Conservation (phyloP, 495 filamentous ascomycete genomes). For the Pyronema domesticum region DNA sequence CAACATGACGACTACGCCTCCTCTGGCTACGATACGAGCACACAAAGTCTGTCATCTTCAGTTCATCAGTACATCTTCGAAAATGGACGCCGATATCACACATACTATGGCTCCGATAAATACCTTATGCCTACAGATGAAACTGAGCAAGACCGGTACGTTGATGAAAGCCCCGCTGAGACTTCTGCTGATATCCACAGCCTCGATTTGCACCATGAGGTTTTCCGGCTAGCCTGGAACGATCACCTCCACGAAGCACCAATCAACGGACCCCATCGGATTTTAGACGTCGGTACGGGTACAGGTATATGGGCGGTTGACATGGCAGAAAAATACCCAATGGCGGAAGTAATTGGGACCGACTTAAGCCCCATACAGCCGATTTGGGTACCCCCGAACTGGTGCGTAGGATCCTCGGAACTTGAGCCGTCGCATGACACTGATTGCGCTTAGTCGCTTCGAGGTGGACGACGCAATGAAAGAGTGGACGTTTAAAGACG, state of each 20-base stretch:
- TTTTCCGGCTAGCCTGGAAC: conserved; percentile 13
- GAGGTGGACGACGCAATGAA: conserved; percentile 29
- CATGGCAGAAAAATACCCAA: background rate
- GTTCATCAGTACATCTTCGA: conserved; percentile 1
- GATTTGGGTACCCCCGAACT: background rate
- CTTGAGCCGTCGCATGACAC: background rate
- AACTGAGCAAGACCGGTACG: background rate
- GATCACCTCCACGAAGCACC: conserved; percentile 16
- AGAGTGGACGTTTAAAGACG: conserved; percentile 25
- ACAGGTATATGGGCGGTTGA: conserved; percentile 15
- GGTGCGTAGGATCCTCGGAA: background rate
- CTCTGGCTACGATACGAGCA: background rate
- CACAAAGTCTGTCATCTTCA: background rate
- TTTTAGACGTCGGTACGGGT: conserved; percentile 14
- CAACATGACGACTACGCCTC: background rate
- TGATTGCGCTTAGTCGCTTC: conserved; percentile 25
- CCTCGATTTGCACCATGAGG: conserved; percentile 10
- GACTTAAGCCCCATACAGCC: background rate
- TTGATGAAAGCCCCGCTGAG: background rate
- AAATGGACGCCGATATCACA: background rate
- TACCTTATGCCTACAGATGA: background rate
- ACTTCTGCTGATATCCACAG: background rate
- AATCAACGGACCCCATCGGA: conserved; percentile 5
- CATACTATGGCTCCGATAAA: background rate
- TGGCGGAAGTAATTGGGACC: background rate